Conservation (phyloP, 768 basidiomycete species). For the Holtermanniella nyarrowii region DNA sequence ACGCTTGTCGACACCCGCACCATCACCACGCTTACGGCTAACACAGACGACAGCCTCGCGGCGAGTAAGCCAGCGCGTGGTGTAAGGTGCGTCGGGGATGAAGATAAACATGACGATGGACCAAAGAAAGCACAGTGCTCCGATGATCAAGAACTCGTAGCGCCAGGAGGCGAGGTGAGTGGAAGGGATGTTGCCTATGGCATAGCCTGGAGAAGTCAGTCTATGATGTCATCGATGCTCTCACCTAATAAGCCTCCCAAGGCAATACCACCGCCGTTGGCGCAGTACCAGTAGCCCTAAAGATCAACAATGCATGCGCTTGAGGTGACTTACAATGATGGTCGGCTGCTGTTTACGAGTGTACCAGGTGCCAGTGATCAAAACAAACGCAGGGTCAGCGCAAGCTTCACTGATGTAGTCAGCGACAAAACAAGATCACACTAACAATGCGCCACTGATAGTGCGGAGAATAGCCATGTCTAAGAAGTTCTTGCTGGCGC, state of each 20-base stretch:
- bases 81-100: conserved; percentile 35
- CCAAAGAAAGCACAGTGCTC: conserved; percentile 31
- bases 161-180: conserved; percentile 35
- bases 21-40: conserved; percentile 33
- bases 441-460: conserved; percentile 41
- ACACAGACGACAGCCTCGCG: conserved; percentile 35
- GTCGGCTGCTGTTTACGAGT: conserved; percentile 1
- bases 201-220: conserved; percentile 3
- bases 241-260: conserved; percentile 43
- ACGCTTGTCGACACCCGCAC: conserved; percentile 35
- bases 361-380: conserved; percentile 5
- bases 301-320: not conserved
- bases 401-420: conserved; percentile 6
- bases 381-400: conserved; percentile 8
- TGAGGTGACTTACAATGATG: conserved; percentile 13
- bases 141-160: conserved; percentile 40
- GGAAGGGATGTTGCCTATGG: conserved; percentile 23
- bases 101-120: conserved; percentile 26
- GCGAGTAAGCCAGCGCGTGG: conserved; percentile 25
- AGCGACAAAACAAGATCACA: conserved; percentile 2
- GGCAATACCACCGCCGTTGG: conserved; percentile 44
- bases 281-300: conserved; percentile 2
- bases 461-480: conserved; percentile 42
- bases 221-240: too few relatives aligned
- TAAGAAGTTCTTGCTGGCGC: conserved; percentile 42